phyloP scores from a whole-genome alignment of 805 yeast species.

The Zygotorulaspora florentina region DNA sequence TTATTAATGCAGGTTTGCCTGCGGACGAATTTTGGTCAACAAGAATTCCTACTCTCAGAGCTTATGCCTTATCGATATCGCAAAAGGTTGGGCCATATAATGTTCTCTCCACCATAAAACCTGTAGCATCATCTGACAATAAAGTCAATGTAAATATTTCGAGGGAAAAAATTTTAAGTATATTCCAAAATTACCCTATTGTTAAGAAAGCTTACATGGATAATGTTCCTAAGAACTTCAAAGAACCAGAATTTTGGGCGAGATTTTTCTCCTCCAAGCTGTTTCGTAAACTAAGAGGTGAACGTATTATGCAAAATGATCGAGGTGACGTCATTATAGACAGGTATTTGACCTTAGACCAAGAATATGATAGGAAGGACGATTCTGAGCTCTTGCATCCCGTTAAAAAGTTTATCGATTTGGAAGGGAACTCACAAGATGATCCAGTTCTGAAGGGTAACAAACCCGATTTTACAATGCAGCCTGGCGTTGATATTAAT shows the following conservation, averaged over 20 bases:
- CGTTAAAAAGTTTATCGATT: slow-evolving; percentile 69
- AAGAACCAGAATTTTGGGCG: slow-evolving; percentile 95
- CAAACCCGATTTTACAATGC: slow-evolving; percentile 86
- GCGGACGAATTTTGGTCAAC: slow-evolving; percentile 86
- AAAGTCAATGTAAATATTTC: slow-evolving; percentile 91
- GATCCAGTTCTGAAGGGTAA: slow-evolving; percentile 74
- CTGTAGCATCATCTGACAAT: slow-evolving; percentile 89
- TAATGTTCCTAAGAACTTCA: slow-evolving; percentile 73
- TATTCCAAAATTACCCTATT: slow-evolving; percentile 89
- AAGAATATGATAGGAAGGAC: slow-evolving; percentile 48
- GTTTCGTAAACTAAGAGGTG: slow-evolving; percentile 86
- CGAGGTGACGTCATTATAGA: slow-evolving; percentile 84
- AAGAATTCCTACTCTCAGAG: slow-evolving; percentile 70
- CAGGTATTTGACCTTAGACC: slow-evolving; percentile 69
- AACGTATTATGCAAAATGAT: slow-evolving; percentile 66
- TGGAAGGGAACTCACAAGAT: slow-evolving; percentile 77
- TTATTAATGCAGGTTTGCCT: slow-evolving; percentile 68
- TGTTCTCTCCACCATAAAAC: slow-evolving; percentile 87
- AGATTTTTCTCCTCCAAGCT: slow-evolving; percentile 87
- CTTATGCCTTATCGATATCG: slow-evolving; percentile 76
- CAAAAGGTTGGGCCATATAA: slow-evolving; percentile 93
- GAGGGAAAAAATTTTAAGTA: slow-evolving; percentile 81
- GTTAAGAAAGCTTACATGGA: slow-evolving; percentile 87
- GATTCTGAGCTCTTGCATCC: slow-evolving; percentile 41
- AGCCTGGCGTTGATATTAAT: slow-evolving; percentile 44